phyloP scores from a whole-genome alignment of 768 basidiomycete species.

The Cystofilobasidium macerans region DNA sequence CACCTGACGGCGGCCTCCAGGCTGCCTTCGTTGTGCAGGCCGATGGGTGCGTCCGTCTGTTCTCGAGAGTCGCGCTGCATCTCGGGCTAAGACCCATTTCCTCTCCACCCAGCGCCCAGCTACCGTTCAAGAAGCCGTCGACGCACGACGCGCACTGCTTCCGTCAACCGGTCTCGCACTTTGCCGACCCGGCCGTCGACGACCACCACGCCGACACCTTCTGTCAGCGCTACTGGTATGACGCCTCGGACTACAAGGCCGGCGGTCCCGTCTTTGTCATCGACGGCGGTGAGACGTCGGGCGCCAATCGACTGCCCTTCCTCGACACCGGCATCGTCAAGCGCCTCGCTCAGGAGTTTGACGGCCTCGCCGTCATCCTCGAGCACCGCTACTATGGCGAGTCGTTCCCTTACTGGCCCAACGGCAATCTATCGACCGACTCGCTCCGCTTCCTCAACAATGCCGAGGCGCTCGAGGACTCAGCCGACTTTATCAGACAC shows the following conservation, averaged over 20 bases:
- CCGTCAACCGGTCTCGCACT: slow-evolving; percentile 21
- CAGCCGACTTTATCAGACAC: slow-evolving; percentile 73
- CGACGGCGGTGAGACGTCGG: slow-evolving; percentile 88
- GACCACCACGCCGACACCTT: slow-evolving; percentile 47
- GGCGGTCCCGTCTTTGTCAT: slow-evolving; percentile 78
- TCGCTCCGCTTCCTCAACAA: slow-evolving; percentile 83
- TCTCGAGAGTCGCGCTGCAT: too few relatives aligned
- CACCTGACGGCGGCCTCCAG: neutral
- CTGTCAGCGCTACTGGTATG: slow-evolving; percentile 86
- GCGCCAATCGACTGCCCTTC: slow-evolving; percentile 46
- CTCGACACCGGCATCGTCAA: slow-evolving; percentile 45
- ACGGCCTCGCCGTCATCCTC: slow-evolving; percentile 80
- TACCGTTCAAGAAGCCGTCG: neutral
- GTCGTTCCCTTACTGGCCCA: slow-evolving; percentile 50
- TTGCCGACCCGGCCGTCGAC: neutral
- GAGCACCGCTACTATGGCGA: slow-evolving; percentile 79
- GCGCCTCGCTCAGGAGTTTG: slow-evolving; percentile 49
- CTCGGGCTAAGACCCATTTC: too few relatives aligned
- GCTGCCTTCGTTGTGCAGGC: too few relatives aligned
- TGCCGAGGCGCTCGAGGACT: slow-evolving; percentile 77
- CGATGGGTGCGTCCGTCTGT: neutral
- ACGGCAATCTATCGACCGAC: slow-evolving; percentile 67
- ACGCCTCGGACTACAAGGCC: slow-evolving; percentile 60
- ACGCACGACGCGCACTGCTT: slow-evolving; percentile 18
- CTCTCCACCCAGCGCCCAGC: neutral